These are phyloP conservation scores for Breynia disticha DNA, from an alignment of 441 rosid genomes.

Conservation along the genomic window DNA sequence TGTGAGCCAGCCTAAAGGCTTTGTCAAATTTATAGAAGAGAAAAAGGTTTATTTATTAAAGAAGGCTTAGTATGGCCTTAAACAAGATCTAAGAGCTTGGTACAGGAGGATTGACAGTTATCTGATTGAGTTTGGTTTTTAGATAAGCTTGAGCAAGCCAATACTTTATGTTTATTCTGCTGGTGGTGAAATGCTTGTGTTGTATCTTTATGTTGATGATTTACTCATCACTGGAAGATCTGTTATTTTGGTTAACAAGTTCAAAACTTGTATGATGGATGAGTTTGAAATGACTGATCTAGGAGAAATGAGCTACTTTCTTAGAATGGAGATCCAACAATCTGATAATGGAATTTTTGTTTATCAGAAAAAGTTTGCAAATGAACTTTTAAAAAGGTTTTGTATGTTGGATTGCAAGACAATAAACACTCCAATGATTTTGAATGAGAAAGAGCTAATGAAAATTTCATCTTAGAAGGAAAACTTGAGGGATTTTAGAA, in stretches of 20 bases:
- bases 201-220: neutral
- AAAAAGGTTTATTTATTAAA: too few relatives aligned
- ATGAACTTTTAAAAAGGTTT: neutral
- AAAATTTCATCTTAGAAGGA: neutral
- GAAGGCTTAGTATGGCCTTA: conserved; percentile 3
- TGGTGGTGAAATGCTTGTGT: neutral
- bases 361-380: neutral
- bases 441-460: neutral
- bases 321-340: neutral
- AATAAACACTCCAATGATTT: neutral
- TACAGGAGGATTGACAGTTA: neutral
- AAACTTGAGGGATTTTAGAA: neutral
- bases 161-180: neutral
- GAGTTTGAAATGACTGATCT: too few relatives aligned
- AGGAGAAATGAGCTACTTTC: neutral
- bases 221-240: neutral
- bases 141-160: neutral
- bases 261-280: neutral
- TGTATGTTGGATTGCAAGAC: neutral
- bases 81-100: conserved; percentile 4
- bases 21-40: neutral
- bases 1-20: neutral
- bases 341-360: neutral
- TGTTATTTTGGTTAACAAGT: neutral
- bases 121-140: neutral